phyloP scores from a whole-genome alignment of 495 filamentous ascomycete genomes.

The Chlorociboria aeruginascens region DNA sequence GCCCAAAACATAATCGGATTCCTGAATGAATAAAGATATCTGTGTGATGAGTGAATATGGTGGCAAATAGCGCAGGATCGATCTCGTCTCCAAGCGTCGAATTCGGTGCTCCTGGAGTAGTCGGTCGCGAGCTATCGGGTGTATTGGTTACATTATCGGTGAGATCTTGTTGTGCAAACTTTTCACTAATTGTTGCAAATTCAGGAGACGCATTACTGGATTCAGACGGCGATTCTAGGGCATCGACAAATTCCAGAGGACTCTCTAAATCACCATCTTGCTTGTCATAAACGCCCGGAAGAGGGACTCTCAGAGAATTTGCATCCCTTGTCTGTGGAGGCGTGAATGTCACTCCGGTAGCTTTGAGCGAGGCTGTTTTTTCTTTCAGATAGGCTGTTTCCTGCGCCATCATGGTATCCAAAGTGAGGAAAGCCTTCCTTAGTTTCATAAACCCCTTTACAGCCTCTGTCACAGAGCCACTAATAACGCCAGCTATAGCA shows the following conservation, averaged over 20 bases:
- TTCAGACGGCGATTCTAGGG: too few relatives aligned
- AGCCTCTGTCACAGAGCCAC: conserved; percentile 85
- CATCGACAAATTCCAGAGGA: too few relatives aligned
- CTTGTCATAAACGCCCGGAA: too few relatives aligned
- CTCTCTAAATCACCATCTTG: too few relatives aligned
- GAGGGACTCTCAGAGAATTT: too few relatives aligned
- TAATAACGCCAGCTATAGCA: conserved; percentile 79
- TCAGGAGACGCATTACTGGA: too few relatives aligned
- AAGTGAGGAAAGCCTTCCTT: conserved; percentile 75
- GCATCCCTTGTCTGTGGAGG: too few relatives aligned
- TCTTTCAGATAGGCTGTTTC: conserved; percentile 30
- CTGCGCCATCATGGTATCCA: conserved; percentile 56
- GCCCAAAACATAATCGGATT: conserved; percentile 76
- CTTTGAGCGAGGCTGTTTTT: conserved; percentile 3
- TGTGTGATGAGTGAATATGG: conserved; percentile 36
- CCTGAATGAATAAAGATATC: conserved; percentile 86
- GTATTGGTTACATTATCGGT: too few relatives aligned
- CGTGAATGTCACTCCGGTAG: too few relatives aligned
- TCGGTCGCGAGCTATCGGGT: background rate
- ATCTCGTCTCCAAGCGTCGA: too few relatives aligned
- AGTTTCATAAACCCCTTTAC: conserved; percentile 89
- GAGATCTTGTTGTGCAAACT: too few relatives aligned
- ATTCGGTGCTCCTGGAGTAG: background rate
- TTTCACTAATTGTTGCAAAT: too few relatives aligned
- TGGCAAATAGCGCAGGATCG: conserved; percentile 31